Conservation (phyloP, 352 stramenopile species). For the Phytophthora pinifolia region DNA sequence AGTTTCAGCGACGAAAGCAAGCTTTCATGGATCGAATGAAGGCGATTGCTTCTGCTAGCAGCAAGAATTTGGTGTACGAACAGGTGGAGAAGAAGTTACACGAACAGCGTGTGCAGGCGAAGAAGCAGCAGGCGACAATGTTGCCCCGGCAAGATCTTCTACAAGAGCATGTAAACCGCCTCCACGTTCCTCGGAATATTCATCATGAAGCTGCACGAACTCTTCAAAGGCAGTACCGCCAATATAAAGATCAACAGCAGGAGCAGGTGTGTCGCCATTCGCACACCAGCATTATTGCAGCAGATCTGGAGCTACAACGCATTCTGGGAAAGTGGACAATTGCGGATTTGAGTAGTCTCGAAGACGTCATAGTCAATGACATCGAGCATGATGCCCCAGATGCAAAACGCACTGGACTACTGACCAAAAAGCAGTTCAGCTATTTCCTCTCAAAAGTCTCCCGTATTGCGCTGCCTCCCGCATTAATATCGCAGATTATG, state of each 20-base stretch:
- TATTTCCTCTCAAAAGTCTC: conserved; percentile 54
- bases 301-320: conserved; percentile 39
- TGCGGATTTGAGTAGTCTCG: conserved; percentile 39
- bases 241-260: conserved; percentile 38
- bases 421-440: conserved; percentile 53
- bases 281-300: conserved; percentile 30
- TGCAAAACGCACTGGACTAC: conserved; percentile 22
- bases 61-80: conserved; percentile 76
- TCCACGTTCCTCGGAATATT: conserved; percentile 37
- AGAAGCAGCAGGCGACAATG: background rate
- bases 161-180: conserved; percentile 27
- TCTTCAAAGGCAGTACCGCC: conserved; percentile 42
- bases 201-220: conserved; percentile 48
- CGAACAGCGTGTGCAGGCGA: conserved; percentile 23
- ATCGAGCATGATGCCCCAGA: conserved; percentile 43
- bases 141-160: conserved; percentile 22
- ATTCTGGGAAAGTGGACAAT: conserved; percentile 43
- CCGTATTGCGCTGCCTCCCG: conserved; percentile 41
- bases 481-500: conserved; percentile 41
- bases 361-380: conserved; percentile 34
- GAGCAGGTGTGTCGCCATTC: conserved; percentile 2
- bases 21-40: conserved; percentile 80
- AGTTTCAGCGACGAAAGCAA: conserved; percentile 75
- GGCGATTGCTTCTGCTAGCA: conserved; percentile 58
- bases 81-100: conserved; percentile 55